Base-by-base conservation (phyloP, 2,329 filamentous ascomycete genomes). In the Trichothecium sympodiale region DNA sequence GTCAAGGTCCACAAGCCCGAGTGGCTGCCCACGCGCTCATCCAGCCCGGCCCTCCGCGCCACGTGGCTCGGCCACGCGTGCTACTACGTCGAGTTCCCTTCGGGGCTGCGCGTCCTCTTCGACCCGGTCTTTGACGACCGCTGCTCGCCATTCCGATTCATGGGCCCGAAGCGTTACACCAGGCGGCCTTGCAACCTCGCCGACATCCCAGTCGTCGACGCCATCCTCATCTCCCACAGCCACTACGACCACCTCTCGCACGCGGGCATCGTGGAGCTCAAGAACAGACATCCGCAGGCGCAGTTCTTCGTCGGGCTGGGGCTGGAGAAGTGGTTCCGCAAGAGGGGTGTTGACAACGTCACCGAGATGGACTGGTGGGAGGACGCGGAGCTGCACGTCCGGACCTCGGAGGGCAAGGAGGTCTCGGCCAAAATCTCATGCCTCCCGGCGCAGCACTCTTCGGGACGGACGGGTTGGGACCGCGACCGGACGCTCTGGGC, bases 321-420 rank as follows among this genome's bases (percentile, higher is more conserved):
- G 3, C 75, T 94, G 38, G 83, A 83, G 56, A 64, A 71, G 33
- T 95, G 88, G 88, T 94, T 96, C 56, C 64, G 67, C 32, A 61
- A 67, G 4, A 68, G 67, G 17, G 85, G 84, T 1, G 74, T 94
- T 36, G 44, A 71, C 2, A 83, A 86, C 40, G 80, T 89, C 30
- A 93, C 85, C 0, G 88, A 95, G 61, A 57, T 95, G 49, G 89
- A 96, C 59, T 95, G 89, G 89, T 95, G 89, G 89, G 80, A 94
- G 46, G 80, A 84, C 43, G 71, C 77, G 5, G 78, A 89, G 33
- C 57, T 94, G n/a, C 75, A 64, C 0, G 59, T 94, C 17, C 43
- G 46, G 25, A 43, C 49, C 15, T 42, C 51, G 29, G 51, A 59
- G 4, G 52, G 50, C 23, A 48, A 44, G n/a, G 40, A 43, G 8